Conservation (phyloP, 208 protist species). For the Trypanosoma congolense region DNA sequence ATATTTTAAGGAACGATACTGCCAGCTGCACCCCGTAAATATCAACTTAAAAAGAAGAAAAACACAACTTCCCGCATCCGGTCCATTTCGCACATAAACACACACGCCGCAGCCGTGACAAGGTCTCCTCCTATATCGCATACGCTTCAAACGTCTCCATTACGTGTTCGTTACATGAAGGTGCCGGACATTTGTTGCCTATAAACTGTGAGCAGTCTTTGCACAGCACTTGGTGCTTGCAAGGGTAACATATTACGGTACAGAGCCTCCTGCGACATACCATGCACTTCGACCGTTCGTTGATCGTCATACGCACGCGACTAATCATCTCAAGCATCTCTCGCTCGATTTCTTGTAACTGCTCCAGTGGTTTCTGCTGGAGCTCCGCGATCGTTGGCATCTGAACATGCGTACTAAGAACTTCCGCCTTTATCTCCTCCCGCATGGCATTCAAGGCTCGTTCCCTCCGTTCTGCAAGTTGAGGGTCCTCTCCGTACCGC, state of each 20-base stretch:
- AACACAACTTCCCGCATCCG: too few species aligned
- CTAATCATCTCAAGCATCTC: slow-evolving; percentile 79
- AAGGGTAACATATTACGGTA: slow-evolving; percentile 88
- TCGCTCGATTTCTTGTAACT: slow-evolving; percentile 79
- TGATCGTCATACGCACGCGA: slow-evolving; percentile 66
- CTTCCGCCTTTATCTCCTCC: slow-evolving; percentile 33
- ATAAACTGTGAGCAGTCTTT: slow-evolving; percentile 73
- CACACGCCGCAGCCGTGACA: too few species aligned
- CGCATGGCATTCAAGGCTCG: slow-evolving; percentile 28
- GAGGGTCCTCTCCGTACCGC: slow-evolving; percentile 52
- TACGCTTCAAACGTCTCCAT: slow-evolving; percentile 72
- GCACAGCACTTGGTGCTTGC: slow-evolving; percentile 87
- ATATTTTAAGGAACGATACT: too few species aligned
- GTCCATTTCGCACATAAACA: too few species aligned
- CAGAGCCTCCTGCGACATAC: slow-evolving; percentile 61
- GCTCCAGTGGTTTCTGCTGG: slow-evolving; percentile 40
- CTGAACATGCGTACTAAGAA: slow-evolving; percentile 54
- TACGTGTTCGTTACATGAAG: slow-evolving; percentile 49
- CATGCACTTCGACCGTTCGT: slow-evolving; percentile 82
- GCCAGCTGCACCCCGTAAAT: too few species aligned
- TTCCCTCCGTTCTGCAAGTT: slow-evolving; percentile 40
- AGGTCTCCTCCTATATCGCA: slow-evolving; percentile 37
- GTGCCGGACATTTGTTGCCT: slow-evolving; percentile 54
- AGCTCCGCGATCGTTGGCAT: slow-evolving; percentile 61
- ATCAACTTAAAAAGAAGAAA: too few species aligned